Evolutionary conservation across 768 basidiomycete genomes (phyloP).

Genomic region (Auricularia sp.): DNA sequence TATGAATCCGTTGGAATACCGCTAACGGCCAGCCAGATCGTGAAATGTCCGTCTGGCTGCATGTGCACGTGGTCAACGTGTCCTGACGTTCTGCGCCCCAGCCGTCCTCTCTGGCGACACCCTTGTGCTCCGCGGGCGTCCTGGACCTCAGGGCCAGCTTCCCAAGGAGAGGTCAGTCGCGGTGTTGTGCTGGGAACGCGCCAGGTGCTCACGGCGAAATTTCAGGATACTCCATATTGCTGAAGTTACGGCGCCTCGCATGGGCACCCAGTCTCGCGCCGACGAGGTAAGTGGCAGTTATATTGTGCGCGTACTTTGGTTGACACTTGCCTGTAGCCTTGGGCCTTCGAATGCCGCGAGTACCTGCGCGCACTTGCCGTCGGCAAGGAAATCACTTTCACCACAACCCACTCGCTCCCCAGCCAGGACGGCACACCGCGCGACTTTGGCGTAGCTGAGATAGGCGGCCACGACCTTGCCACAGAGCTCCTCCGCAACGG

Average conservation of each 20-base stretch:
- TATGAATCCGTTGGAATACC: not conserved
- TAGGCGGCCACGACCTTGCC: constrained; percentile 61
- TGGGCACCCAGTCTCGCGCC: constrained; percentile 73
- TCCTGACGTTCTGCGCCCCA: constrained; percentile 19
- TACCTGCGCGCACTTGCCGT: constrained; percentile 77
- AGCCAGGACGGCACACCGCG: constrained; percentile 62
- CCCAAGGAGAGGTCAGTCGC: constrained; percentile 73
- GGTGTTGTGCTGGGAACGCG: constrained; percentile 2
- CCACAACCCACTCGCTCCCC: constrained; percentile 69
- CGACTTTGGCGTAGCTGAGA: constrained; percentile 70
- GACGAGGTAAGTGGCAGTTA: constrained; percentile 59
- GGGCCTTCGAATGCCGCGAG: constrained; percentile 90
- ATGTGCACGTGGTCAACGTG: not conserved
- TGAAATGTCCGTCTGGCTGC: not conserved
- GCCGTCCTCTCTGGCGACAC: constrained; percentile 89
- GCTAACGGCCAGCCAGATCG: not conserved
- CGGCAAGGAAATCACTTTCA: constrained; percentile 85
- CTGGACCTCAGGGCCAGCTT: constrained; percentile 72
- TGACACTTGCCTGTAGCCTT: constrained; percentile 42
- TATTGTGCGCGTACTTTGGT: not conserved
- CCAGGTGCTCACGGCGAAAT: constrained; percentile 3
- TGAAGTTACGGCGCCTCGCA: constrained; percentile 73
- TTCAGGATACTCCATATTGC: constrained; percentile 80
- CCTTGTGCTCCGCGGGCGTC: constrained; percentile 68
- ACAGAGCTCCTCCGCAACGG: constrained; percentile 74